A percentile compares a stretch with the other conserved stretches of the same genome.
Conservation (phyloP, 2,329 filamentous ascomycete genomes). For the Colletotrichum noveboracense region DNA sequence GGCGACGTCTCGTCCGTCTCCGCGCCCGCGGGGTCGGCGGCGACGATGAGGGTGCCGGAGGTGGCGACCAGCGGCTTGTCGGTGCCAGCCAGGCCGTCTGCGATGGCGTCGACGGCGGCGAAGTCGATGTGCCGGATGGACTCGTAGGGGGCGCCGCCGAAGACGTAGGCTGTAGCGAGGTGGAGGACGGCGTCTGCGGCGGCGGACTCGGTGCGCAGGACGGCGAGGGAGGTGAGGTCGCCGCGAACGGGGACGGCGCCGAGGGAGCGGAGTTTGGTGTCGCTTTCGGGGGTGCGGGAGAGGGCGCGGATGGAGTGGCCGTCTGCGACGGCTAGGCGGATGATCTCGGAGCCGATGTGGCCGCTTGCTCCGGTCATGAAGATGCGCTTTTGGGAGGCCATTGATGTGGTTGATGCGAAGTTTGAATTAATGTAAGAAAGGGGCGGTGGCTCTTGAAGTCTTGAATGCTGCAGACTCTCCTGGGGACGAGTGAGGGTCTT, state of each 20-base stretch:
- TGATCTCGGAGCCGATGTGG: slow-evolving; percentile 41
- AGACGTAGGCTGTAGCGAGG: slow-evolving; percentile 40
- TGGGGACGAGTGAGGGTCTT: not conserved
- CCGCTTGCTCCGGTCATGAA: slow-evolving; percentile 48
- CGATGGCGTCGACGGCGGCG: slow-evolving; percentile 41
- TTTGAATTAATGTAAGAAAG: too few species aligned
- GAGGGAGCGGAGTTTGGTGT: slow-evolving; percentile 38
- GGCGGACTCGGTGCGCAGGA: slow-evolving; percentile 41
- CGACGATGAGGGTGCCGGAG: slow-evolving; percentile 32
- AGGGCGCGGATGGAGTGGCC: slow-evolving; percentile 39
- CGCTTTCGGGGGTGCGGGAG: slow-evolving; percentile 26
- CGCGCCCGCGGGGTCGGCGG: slow-evolving; percentile 28
- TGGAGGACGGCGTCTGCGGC: slow-evolving; percentile 48
- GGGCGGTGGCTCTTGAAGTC: not conserved
- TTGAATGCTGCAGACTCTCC: not conserved
- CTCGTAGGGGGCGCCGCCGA: slow-evolving; percentile 31
- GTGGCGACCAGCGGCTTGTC: slow-evolving; percentile 33
- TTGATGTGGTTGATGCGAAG: rapidly evolving
- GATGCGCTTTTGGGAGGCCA: not conserved
- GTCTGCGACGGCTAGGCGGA: slow-evolving; percentile 36
- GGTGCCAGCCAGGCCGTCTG: not conserved
- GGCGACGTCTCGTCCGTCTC: slow-evolving; percentile 32
- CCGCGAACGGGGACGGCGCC: slow-evolving; percentile 46
- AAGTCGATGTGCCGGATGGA: slow-evolving; percentile 32
- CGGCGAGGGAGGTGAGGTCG: slow-evolving; percentile 39